Evolutionary conservation across 1,139 yeast species (phyloP).

Genomic region (Yamadazyma buinensis): DNA sequence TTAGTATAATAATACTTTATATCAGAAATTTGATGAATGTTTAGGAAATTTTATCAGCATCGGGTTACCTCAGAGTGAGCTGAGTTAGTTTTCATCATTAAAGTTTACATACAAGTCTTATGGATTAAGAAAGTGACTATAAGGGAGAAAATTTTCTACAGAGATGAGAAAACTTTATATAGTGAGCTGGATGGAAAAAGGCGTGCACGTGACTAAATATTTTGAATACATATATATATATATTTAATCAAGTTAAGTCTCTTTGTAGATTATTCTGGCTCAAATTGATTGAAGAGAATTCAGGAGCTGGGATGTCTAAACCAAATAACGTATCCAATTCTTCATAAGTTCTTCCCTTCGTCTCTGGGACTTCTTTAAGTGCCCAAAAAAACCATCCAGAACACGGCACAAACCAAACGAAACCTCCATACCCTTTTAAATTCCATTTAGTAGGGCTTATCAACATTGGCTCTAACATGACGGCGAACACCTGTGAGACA

Average conservation of each 20-base stretch:
- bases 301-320: constrained; percentile 14
- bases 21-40: constrained; percentile 39
- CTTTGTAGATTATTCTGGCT: too few species aligned
- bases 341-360: constrained; percentile 19
- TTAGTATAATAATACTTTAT: too few species aligned
- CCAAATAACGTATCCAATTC: constrained; percentile 19
- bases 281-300: constrained; percentile 5
- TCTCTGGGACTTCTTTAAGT: constrained; percentile 19
- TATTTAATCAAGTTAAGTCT: too few species aligned
- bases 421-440: constrained; percentile 20
- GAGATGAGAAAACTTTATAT: too few species aligned
- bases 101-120: too few species aligned
- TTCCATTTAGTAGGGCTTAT: constrained; percentile 18
- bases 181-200: too few species aligned
- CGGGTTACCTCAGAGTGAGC: constrained; percentile 52
- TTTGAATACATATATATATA: too few species aligned
- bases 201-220: too few species aligned
- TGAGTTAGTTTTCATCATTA: constrained; percentile 51
- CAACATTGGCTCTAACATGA: constrained; percentile 18
- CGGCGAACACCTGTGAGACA: constrained; percentile 13
- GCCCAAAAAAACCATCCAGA: constrained; percentile 17
- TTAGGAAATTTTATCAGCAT: constrained; percentile 46
- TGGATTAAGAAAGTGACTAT: too few species aligned
- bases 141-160: too few species aligned
- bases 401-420: constrained; percentile 35